These are phyloP conservation scores for Botrytis squamosa DNA, from an alignment of 2,329 filamentous ascomycete species.

Conservation along the genomic window DNA sequence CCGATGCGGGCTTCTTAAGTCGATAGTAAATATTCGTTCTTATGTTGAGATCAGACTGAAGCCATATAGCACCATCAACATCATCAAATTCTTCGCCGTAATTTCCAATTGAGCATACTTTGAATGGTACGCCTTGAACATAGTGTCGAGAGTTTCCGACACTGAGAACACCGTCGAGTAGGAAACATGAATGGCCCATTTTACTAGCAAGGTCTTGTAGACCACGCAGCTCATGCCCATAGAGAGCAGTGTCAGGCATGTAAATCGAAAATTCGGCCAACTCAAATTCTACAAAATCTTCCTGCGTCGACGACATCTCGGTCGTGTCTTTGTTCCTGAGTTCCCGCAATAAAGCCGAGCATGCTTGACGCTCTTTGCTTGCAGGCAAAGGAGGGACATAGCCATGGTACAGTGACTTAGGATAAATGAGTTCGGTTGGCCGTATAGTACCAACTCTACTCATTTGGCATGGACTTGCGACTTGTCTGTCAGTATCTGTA, in stretches of 20 bases:
- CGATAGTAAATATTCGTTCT: slow-evolving; percentile 60
- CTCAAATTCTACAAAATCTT: slow-evolving; percentile 46
- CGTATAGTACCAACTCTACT: slow-evolving; percentile 6
- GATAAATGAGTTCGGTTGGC: slow-evolving; percentile 17
- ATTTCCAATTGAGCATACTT: slow-evolving; percentile 61
- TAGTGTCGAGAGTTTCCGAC: slow-evolving; percentile 45
- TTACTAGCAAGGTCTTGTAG: slow-evolving; percentile 52
- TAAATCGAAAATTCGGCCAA: slow-evolving; percentile 61
- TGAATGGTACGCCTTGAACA: slow-evolving; percentile 57
- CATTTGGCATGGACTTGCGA: not conserved
- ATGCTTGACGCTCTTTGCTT: slow-evolving; percentile 24
- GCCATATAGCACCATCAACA: slow-evolving; percentile 58
- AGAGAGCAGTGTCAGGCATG: slow-evolving; percentile 36
- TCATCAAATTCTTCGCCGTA: slow-evolving; percentile 55
- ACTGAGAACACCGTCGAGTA: slow-evolving; percentile 61
- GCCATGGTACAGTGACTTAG: slow-evolving; percentile 26
- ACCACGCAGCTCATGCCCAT: slow-evolving; percentile 52
- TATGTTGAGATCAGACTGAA: slow-evolving; percentile 54
- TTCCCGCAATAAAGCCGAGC: slow-evolving; percentile 24
- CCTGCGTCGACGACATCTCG: not conserved
- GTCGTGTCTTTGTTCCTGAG: not conserved
- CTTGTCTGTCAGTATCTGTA: not conserved
- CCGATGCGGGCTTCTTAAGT: slow-evolving; percentile 52
- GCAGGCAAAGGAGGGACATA: slow-evolving; percentile 23
- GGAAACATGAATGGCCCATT: slow-evolving; percentile 44